phyloP scores from a whole-genome alignment of 2,329 filamentous ascomycete species.

The Chaetomiaceae sp. region DNA sequence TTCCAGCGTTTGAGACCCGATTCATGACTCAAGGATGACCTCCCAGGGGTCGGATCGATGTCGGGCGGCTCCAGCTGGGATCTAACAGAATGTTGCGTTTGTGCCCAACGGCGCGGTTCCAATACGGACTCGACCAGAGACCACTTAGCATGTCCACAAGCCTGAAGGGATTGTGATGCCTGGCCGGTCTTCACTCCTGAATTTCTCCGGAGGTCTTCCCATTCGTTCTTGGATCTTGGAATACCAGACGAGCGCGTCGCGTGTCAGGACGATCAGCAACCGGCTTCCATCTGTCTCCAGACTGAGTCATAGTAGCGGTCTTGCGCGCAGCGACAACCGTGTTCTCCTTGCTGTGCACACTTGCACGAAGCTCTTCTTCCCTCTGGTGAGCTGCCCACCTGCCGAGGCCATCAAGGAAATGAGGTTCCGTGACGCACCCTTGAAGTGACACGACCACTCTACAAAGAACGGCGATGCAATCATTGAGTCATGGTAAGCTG shows the following conservation, averaged over 20 bases:
- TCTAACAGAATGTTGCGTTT: conserved; percentile 14
- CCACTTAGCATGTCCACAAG: conserved; percentile 12
- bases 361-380: not conserved
- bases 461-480: no score
- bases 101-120: conserved; percentile 21
- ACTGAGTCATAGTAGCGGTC: conserved; percentile 16
- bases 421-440: no score
- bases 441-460: no score
- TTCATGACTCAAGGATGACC: conserved; percentile 14
- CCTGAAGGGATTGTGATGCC: conserved; percentile 11
- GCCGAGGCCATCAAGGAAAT: no score
- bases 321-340: conserved; percentile 6
- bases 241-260: conserved; percentile 2
- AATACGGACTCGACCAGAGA: conserved; percentile 12
- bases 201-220: conserved; percentile 4
- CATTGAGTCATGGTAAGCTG: no score
- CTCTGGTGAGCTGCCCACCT: not conserved
- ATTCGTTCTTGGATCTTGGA: conserved; percentile 15
- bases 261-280: conserved; percentile 9
- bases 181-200: conserved; percentile 6
- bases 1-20: conserved; percentile 20
- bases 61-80: conserved; percentile 11
- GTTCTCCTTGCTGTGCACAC: conserved; percentile 7
- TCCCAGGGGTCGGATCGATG: conserved; percentile 20
- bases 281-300: not conserved